Conservation (phyloP, 352 stramenopile genomes). For the Pythium coloratum region DNA sequence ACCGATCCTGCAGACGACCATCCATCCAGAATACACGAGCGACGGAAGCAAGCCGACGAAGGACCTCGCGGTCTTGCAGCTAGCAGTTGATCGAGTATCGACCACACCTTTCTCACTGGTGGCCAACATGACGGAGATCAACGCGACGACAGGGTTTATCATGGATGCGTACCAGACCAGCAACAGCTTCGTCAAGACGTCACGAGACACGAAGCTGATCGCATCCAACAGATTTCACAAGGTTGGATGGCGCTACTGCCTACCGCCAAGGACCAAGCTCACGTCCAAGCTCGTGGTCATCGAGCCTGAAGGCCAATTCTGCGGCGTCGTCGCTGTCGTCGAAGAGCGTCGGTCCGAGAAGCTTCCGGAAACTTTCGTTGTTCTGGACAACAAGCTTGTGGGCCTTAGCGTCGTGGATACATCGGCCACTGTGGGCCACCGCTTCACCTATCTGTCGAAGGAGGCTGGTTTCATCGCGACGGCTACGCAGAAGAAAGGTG, state of each 20-base stretch:
- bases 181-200: constrained; percentile 17
- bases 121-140: constrained; percentile 24
- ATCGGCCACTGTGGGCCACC: constrained; percentile 13
- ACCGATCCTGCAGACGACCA: constrained; percentile 9
- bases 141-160: constrained; percentile 18
- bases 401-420: constrained; percentile 24
- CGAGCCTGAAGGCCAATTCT: constrained; percentile 22
- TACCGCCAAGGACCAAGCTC: constrained; percentile 6
- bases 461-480: constrained; percentile 25
- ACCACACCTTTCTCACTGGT: constrained; percentile 27
- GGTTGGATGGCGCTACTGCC: constrained; percentile 28
- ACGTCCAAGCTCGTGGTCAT: not conserved
- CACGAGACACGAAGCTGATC: constrained; percentile 13
- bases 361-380: constrained; percentile 28
- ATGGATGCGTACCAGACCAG: constrained; percentile 23
- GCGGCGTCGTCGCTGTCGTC: constrained; percentile 18
- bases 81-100: constrained; percentile 12
- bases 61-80: constrained; percentile 31
- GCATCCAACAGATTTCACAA: constrained; percentile 18
- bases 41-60: constrained; percentile 4
- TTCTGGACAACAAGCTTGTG: constrained; percentile 32
- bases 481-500: constrained; percentile 21
- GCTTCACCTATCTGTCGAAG: constrained; percentile 28
- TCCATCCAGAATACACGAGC: constrained; percentile 28
- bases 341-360: constrained; percentile 18